Conservation (phyloP, 495 filamentous ascomycete genomes). For the Penicillium riverlandense region DNA sequence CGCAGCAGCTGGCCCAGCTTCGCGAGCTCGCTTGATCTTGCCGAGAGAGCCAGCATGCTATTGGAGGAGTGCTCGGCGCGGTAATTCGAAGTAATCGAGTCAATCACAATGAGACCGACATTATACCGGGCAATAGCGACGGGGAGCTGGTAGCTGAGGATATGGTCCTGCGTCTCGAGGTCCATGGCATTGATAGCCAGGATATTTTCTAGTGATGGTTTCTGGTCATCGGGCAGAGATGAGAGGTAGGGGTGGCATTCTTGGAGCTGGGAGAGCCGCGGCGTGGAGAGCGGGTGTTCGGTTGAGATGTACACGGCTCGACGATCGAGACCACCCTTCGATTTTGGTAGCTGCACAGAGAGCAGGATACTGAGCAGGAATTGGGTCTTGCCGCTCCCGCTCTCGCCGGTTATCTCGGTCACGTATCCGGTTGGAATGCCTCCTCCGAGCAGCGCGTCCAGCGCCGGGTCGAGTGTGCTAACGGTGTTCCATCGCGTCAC, state of each 20-base stretch:
- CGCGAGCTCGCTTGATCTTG: conserved; percentile 60
- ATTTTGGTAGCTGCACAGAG: conserved; percentile 68
- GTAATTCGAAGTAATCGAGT: conserved; percentile 91
- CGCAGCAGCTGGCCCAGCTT: conserved; percentile 70
- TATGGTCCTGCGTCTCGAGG: conserved; percentile 92
- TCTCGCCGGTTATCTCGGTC: conserved; percentile 90
- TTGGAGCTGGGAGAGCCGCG: conserved; percentile 71
- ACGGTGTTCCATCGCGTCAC: conserved; percentile 51
- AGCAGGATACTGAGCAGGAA: conserved; percentile 83
- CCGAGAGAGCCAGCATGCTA: conserved; percentile 27
- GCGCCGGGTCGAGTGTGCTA: conserved; percentile 67
- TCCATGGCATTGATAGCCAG: conserved; percentile 80
- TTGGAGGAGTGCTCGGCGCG: conserved; percentile 65
- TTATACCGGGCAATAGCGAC: conserved; percentile 68
- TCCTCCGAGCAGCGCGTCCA: conserved; percentile 73
- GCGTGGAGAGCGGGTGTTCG: conserved; percentile 75
- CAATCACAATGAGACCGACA: conserved; percentile 75
- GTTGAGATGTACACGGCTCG: conserved; percentile 91
- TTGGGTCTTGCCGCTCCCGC: conserved; percentile 94
- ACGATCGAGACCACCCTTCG: conserved; percentile 54
- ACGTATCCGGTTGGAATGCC: conserved; percentile 80
- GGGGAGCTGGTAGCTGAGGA: conserved; percentile 83
- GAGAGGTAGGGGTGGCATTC: conserved; percentile 55
- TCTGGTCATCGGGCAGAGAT: conserved; percentile 31
- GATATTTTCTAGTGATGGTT: conserved; percentile 62